Evolutionary conservation across 148 eudicot genomes (phyloP).

Genomic region (Polygonum maritimum): DNA sequence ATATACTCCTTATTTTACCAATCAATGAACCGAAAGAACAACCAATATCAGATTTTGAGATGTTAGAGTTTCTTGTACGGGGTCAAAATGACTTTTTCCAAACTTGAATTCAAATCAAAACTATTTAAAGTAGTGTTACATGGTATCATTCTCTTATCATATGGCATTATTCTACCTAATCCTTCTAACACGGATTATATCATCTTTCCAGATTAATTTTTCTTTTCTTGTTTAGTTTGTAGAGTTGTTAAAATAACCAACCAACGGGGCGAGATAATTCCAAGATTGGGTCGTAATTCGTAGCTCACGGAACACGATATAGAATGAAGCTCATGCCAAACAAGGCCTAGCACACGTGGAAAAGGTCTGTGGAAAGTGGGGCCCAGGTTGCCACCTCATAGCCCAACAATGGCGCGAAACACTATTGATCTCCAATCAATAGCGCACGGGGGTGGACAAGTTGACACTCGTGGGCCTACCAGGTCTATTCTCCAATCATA

Average conservation of each 20-base stretch:
- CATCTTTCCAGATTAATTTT: too few relatives aligned
- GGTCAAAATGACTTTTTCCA: too few relatives aligned
- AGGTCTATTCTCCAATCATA: constrained; percentile 1
- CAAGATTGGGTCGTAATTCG: not conserved
- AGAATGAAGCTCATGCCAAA: not conserved
- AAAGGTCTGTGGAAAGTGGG: not conserved
- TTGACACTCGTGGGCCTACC: constrained; percentile 6
- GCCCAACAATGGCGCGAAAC: not conserved
- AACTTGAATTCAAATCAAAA: too few relatives aligned
- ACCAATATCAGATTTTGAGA: too few relatives aligned
- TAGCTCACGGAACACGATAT: not conserved
- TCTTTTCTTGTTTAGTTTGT: too few relatives aligned
- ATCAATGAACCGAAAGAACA: not conserved
- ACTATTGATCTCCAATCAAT: not conserved
- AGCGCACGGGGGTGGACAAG: constrained; percentile 5
- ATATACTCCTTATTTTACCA: not conserved
- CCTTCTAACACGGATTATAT: too few relatives aligned
- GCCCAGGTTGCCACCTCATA: not conserved
- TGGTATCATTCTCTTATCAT: too few relatives aligned
- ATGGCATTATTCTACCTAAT: too few relatives aligned
- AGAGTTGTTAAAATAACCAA: too few relatives aligned
- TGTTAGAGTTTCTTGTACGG: too few relatives aligned
- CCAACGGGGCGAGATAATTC: not conserved
- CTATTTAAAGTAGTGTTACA: too few relatives aligned
- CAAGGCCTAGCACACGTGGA: not conserved